phyloP scores from a whole-genome alignment of 1,284 basidiomycete species.

The Golubevia sp. region DNA sequence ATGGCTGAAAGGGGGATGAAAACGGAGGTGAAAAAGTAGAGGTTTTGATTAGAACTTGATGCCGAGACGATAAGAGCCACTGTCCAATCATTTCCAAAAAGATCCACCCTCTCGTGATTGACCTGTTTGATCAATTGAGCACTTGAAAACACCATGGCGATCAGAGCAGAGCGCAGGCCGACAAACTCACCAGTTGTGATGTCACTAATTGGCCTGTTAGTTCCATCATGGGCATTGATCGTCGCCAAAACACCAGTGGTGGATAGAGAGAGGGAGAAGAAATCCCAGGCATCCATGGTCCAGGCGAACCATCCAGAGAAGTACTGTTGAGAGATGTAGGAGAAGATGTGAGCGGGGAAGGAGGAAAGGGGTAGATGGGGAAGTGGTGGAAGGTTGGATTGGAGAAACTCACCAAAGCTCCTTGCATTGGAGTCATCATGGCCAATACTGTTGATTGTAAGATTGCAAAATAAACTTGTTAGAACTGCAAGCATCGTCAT shows the following conservation, averaged over 20 bases:
- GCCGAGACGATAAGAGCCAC: no score
- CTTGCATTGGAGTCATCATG: constrained; percentile 42
- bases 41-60: background rate
- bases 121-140: no score
- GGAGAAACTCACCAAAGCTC: constrained; percentile 6
- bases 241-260: constrained; percentile 7
- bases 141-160: no score
- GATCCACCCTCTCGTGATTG: no score
- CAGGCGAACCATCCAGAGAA: constrained; percentile 44
- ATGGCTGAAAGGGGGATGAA: constrained; percentile 67
- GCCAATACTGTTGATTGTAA: constrained; percentile 10
- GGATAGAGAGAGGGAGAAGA: constrained; percentile 52
- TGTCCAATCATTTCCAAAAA: no score
- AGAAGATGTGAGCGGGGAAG: no score
- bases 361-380: no score
- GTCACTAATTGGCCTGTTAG: background rate
- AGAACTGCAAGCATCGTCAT: background rate
- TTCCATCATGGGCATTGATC: no score
- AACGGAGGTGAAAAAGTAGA: background rate
- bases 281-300: constrained; percentile 46
- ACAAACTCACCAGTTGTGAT: background rate
- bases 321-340: no score
- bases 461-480: background rate
- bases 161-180: no score
- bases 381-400: no score